These are phyloP conservation scores for Colletotrichum zoysiae DNA, from an alignment of 2,329 filamentous ascomycete genomes.

Conservation along the genomic window DNA sequence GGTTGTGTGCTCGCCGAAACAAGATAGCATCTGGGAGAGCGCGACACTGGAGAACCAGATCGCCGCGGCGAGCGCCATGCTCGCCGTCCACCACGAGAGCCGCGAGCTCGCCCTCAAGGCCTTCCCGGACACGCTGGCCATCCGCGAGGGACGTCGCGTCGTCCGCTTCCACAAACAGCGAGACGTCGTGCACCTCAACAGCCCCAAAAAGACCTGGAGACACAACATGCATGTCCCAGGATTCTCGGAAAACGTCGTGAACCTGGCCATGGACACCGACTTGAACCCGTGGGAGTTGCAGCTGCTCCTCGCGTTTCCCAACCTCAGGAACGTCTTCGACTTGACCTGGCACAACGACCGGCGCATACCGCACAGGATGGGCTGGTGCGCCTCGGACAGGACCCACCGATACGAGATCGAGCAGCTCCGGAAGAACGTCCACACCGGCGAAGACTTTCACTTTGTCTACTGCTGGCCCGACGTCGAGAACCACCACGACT, in stretches of 20 bases:
- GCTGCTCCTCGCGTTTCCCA: slow-evolving; percentile 43
- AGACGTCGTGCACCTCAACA: slow-evolving; percentile 47
- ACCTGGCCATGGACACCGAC: slow-evolving; percentile 45
- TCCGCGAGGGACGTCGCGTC: slow-evolving; percentile 47
- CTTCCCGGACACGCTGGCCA: slow-evolving; percentile 50
- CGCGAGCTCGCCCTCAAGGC: slow-evolving; percentile 49
- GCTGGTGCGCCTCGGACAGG: slow-evolving; percentile 51
- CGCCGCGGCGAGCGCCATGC: slow-evolving; percentile 45
- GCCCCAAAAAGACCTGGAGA: slow-evolving; percentile 11
- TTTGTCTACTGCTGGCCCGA: slow-evolving; percentile 53
- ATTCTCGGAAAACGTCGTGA: slow-evolving; percentile 49
- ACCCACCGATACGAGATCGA: slow-evolving; percentile 47
- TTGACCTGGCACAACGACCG: slow-evolving; percentile 33
- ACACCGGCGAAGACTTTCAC: slow-evolving; percentile 45
- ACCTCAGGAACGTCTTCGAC: slow-evolving; percentile 48
- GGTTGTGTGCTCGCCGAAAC: slow-evolving; percentile 28
- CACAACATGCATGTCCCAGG: slow-evolving; percentile 43
- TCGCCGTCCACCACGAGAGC: slow-evolving; percentile 53
- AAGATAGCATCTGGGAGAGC: slow-evolving; percentile 32
- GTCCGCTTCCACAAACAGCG: slow-evolving; percentile 49
- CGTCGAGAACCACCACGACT: slow-evolving; percentile 47
- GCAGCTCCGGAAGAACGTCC: slow-evolving; percentile 46
- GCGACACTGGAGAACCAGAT: slow-evolving; percentile 41
- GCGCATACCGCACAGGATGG: slow-evolving; percentile 40
- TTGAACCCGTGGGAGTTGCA: neutral